These are phyloP conservation scores for Venturia oleaginea DNA, from an alignment of 2,329 filamentous ascomycete species.

Conservation along the genomic window DNA sequence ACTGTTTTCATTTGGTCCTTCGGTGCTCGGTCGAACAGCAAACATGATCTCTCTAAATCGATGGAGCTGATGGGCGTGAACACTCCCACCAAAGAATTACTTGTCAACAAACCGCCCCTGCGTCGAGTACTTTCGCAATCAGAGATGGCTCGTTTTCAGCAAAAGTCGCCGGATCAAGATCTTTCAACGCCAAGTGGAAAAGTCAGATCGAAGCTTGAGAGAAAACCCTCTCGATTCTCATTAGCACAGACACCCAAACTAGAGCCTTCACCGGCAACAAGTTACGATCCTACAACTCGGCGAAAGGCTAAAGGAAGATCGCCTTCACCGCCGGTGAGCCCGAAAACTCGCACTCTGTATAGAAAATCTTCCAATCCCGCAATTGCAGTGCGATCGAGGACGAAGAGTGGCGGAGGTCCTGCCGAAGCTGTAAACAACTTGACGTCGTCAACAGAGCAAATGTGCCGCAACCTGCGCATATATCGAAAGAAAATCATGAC, in stretches of 20 bases:
- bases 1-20: constrained; percentile 42
- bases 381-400: constrained; percentile 40
- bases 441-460: constrained; percentile 46
- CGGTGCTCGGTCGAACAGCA: constrained; percentile 22
- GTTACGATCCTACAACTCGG: neutral
- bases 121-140: constrained; percentile 79
- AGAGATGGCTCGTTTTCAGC: constrained; percentile 71
- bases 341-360: constrained; percentile 21
- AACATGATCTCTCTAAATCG: constrained; percentile 27
- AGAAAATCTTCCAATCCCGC: constrained; percentile 31
- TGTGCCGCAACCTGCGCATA: constrained; percentile 47
- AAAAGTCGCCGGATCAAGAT: constrained; percentile 35
- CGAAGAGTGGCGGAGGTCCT: constrained; percentile 23
- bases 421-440: constrained; percentile 20
- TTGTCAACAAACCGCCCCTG: constrained; percentile 56
- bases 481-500: constrained; percentile 50
- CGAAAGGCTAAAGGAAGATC: constrained; percentile 26
- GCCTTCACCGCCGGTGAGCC: constrained; percentile 31
- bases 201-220: constrained; percentile 36
- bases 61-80: constrained; percentile 28
- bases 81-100: constrained; percentile 24
- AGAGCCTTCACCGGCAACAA: constrained; percentile 31
- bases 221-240: constrained; percentile 45
- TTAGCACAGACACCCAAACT: constrained; percentile 37
- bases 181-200: constrained; percentile 35